phyloP scores from a whole-genome alignment of 495 filamentous ascomycete genomes.

The Aspergillus affinis region DNA sequence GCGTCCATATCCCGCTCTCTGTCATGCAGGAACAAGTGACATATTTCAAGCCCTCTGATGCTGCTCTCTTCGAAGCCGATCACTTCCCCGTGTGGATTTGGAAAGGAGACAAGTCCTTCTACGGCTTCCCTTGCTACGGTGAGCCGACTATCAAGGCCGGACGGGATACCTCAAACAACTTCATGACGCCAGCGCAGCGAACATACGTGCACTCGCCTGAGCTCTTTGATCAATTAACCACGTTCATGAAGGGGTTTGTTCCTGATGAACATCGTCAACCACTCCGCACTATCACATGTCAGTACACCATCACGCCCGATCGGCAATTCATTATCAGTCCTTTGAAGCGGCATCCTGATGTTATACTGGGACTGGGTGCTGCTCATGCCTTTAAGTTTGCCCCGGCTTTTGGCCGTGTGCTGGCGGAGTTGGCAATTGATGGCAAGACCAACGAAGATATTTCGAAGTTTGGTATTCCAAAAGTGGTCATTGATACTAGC shows the following conservation, averaged over 20 bases:
- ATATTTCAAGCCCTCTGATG: conserved; percentile 29
- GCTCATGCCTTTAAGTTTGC: conserved; percentile 36
- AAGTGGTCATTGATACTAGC: too few species aligned
- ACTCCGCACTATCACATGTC: conserved; percentile 31
- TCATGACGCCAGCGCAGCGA: conserved; percentile 30
- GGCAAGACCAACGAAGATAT: conserved; percentile 30
- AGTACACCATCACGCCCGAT: conserved; percentile 31
- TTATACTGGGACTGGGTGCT: conserved; percentile 30
- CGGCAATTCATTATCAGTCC: conserved; percentile 31
- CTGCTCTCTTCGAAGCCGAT: conserved; percentile 16
- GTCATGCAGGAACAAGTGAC: conserved; percentile 36
- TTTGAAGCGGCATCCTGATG: conserved; percentile 21
- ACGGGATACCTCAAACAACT: conserved; percentile 27
- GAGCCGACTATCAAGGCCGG: conserved; percentile 35
- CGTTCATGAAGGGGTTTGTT: conserved; percentile 24
- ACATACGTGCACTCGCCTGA: conserved; percentile 29
- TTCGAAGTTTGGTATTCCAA: conserved; percentile 21
- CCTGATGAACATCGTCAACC: conserved; percentile 25
- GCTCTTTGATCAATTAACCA: conserved; percentile 20
- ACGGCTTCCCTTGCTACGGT: conserved; percentile 30
- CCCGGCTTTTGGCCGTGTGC: conserved; percentile 28
- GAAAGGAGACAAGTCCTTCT: conserved; percentile 23
- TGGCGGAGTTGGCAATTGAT: conserved; percentile 32
- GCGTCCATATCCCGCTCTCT: conserved; percentile 25
- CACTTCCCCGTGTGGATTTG: conserved; percentile 32